Evolutionary conservation across 495 filamentous ascomycete genomes (phyloP).

Genomic region (Aspergillus saccharolyticus): DNA sequence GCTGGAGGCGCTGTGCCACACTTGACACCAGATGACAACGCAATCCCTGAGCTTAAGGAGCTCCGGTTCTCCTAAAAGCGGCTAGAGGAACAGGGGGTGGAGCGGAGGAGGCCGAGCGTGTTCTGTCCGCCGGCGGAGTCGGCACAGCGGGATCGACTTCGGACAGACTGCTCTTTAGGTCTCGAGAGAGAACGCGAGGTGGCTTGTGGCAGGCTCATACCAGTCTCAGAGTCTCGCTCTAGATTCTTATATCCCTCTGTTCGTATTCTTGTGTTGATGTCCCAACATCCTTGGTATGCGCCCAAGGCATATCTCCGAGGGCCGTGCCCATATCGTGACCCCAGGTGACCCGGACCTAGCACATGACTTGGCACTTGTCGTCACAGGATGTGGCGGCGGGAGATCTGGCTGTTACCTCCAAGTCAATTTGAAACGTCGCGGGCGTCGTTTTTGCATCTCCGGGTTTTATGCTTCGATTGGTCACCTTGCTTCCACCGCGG

Average conservation of each 20-base stretch:
- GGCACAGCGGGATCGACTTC: constrained; percentile 3
- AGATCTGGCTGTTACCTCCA: neutral
- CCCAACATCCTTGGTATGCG: neutral
- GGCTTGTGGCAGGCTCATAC: neutral
- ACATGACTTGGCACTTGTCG: constrained; percentile 8
- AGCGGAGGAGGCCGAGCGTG: constrained; percentile 12
- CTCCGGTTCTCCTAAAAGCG: constrained; percentile 15
- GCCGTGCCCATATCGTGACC: constrained; percentile 7
- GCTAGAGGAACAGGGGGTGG: constrained; percentile 16
- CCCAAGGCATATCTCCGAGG: neutral
- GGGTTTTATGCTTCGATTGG: neutral
- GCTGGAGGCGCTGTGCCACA: neutral
- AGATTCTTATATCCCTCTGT: neutral
- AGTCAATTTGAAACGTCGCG: neutral
- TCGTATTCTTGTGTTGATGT: neutral
- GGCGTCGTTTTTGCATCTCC: neutral
- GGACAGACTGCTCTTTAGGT: neutral
- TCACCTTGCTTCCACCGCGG: neutral
- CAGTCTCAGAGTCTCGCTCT: neutral
- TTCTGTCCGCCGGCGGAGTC: constrained; percentile 11
- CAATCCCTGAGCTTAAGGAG: neutral
- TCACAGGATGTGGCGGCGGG: constrained; percentile 6
- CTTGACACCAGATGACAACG: neutral
- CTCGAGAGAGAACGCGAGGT: neutral
- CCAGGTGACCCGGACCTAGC: constrained; percentile 1